Evolutionary conservation across 495 filamentous ascomycete species (phyloP).

Genomic region (Daldinia loculata): DNA sequence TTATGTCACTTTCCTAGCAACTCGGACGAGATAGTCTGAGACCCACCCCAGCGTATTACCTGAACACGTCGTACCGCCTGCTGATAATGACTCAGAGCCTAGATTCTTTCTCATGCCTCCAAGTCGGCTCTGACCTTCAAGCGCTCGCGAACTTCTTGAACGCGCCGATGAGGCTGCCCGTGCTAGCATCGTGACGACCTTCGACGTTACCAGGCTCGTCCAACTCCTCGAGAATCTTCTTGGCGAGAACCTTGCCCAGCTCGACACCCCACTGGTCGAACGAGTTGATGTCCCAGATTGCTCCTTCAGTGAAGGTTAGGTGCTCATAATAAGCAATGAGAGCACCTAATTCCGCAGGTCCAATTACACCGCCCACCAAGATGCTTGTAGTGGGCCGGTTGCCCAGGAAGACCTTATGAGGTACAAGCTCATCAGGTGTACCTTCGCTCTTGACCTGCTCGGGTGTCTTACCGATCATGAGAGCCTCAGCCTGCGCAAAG

Average conservation of each 20-base stretch:
- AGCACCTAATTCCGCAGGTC: conserved; percentile 89
- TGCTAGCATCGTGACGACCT: conserved; percentile 84
- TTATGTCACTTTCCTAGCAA: not conserved
- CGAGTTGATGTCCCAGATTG: conserved; percentile 98
- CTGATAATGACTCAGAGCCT: conserved; percentile 33
- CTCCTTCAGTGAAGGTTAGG: conserved; percentile 96
- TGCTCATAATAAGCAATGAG: conserved; percentile 99
- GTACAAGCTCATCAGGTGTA: conserved; percentile 80
- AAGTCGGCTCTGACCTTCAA: conserved; percentile 47
- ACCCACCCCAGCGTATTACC: not conserved
- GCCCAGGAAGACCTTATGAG: conserved; percentile 99
- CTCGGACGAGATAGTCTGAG: conserved; percentile 3
- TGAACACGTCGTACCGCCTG: conserved; percentile 9
- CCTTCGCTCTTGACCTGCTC: conserved; percentile 91
- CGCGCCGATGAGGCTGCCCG: conserved; percentile 84
- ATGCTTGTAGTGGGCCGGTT: conserved; percentile 97
- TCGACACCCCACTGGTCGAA: conserved; percentile 99
- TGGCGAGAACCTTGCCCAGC: conserved; percentile 94
- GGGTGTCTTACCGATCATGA: conserved; percentile 97
- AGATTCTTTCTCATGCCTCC: conserved; percentile 5
- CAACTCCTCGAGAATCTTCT: conserved; percentile 82
- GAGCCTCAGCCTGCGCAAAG: conserved; percentile 94
- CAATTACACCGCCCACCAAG: conserved; percentile 87
- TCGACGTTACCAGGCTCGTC: conserved; percentile 74
- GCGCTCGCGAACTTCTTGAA: conserved; percentile 70